Evolutionary conservation across 805 yeast genomes (phyloP), one percentile per base, ranked within the genome.

Genomic region (Metschnikowia borealis): DNA sequence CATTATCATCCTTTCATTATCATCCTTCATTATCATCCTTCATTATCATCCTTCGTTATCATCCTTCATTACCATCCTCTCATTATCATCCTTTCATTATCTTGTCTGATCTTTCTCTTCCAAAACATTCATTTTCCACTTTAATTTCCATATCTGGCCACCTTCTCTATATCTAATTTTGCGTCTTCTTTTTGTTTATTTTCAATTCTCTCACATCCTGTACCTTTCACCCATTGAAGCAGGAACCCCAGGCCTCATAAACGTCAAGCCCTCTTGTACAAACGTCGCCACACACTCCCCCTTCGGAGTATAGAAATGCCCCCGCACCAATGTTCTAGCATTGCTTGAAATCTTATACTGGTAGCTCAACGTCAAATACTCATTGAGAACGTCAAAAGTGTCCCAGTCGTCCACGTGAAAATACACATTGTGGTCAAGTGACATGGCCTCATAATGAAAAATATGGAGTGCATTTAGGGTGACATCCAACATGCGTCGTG

Each of bases 381-480:
- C 72, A 39, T 59, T 60, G 33, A 66, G 63, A 5, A 69, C 54
- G 46, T 73, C 71, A 41, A 69, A 63, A 6, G 55, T 50, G 26
- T 40, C 44, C 26, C 38, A 57, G 33, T 67, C 64, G 39, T 60
- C 64, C 34, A 58, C 55, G 46, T 73, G 78, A 54, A 73, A 73
- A 52, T 73, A 73, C 15, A 73, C 62, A 54, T 73, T 77, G 58
- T 73, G 78, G 55, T 73, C 77, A 29, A 73, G 57, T 5, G 75
- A 70, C 77, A 73, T 73, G 23, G 77, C 78, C 48, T 67, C 69
- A 59, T 73, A 73, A 54, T 73, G 78, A 55, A 64, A 70, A 11
- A 73, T 44, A 37, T 56, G 60, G 42, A 56, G 37, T 3, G 51
- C 57, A 38, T 56, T 56, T 31, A 57, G 47, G 8, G 60, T 44